phyloP scores from a whole-genome alignment of 2,329 filamentous ascomycete genomes.

The Fusarium succisae region DNA sequence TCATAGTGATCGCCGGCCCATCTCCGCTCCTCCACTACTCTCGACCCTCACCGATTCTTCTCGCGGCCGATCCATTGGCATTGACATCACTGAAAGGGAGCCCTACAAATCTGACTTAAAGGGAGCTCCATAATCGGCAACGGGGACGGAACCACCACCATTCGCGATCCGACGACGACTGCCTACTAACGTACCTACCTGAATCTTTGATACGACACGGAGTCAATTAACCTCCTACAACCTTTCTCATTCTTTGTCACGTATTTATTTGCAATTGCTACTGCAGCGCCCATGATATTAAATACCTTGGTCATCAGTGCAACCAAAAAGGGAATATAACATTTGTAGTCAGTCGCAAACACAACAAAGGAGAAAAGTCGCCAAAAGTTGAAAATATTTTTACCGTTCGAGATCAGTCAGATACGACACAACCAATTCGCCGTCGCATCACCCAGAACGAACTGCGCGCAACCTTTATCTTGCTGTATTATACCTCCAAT shows the following conservation, averaged over 20 bases:
- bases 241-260: not conserved
- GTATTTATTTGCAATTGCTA: constrained; percentile 8
- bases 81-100: constrained; percentile 31
- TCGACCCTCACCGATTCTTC: constrained; percentile 34
- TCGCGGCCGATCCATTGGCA: constrained; percentile 29
- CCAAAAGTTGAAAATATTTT: not conserved
- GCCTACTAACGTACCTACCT: not conserved
- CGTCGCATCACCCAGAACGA: not conserved
- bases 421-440: constrained; percentile 9
- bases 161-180: constrained; percentile 9
- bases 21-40: constrained; percentile 30
- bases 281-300: constrained; percentile 30
- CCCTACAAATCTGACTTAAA: constrained; percentile 17
- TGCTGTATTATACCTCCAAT: constrained; percentile 17
- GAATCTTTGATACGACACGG: constrained; percentile 1
- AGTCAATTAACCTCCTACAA: constrained; percentile 9
- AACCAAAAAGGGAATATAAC: constrained; percentile 30
- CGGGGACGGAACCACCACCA: constrained; percentile 5
- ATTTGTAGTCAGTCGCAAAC: constrained; percentile 22
- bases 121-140: constrained; percentile 30
- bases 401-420: not conserved
- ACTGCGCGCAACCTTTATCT: constrained; percentile 13
- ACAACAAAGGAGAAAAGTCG: constrained; percentile 13
- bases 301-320: constrained; percentile 22
- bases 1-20: constrained; percentile 14